These are phyloP conservation scores for Emiliania huxleyi DNA, from an alignment of 78 protist genomes.

Conservation along the genomic window DNA sequence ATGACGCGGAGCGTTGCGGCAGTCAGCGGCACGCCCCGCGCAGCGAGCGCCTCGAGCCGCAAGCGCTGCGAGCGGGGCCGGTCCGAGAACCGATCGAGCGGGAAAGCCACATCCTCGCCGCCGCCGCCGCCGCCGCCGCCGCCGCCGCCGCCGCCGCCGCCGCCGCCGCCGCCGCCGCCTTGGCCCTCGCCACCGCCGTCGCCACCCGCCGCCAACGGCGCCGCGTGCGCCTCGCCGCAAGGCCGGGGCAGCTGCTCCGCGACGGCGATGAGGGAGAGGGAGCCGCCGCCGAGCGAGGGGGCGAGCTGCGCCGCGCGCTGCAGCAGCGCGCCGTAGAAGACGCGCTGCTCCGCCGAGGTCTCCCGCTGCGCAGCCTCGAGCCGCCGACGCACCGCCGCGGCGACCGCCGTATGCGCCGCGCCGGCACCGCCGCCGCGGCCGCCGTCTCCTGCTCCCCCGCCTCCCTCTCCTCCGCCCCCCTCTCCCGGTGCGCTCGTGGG, in stretches of 20 bases:
- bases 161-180: too few relatives aligned
- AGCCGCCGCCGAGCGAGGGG: background rate
- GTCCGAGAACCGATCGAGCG: background rate
- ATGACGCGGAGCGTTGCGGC: background rate
- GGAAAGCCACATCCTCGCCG: too few relatives aligned
- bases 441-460: background rate
- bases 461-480: background rate
- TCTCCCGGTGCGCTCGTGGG: background rate
- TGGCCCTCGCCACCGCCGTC: too few relatives aligned
- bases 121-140: too few relatives aligned
- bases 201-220: too few relatives aligned
- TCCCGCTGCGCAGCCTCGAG: too few relatives aligned
- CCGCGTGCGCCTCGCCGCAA: too few relatives aligned
- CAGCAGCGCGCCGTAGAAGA: background rate
- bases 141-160: too few relatives aligned
- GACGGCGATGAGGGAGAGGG: background rate
- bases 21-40: background rate
- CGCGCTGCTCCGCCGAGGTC: background rate
- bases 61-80: background rate
- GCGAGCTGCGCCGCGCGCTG: background rate
- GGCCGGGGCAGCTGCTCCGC: background rate
- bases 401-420: background rate
- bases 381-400: too few relatives aligned
- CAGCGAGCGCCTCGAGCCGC: background rate
- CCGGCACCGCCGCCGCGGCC: background rate